A percentile compares a stretch with the other conserved stretches of the same genome.
Conservation (phyloP, 306 rosid species). For the Acacia melanoxylon region DNA sequence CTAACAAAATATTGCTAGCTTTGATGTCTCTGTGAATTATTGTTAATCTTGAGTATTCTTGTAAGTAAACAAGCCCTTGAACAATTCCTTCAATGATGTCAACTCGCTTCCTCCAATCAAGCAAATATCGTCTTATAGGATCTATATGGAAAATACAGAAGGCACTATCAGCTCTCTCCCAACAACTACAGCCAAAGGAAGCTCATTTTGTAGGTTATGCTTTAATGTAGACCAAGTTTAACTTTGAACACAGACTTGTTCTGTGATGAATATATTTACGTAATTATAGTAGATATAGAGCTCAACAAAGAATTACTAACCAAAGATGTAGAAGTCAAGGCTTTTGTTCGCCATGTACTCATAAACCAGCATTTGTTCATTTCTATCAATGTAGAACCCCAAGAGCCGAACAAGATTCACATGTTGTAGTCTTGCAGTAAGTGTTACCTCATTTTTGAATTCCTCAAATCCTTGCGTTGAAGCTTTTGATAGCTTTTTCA, state of each 20-base stretch:
- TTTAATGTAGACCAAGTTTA: not conserved
- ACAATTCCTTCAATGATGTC: constrained; percentile 41
- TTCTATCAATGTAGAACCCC: not conserved
- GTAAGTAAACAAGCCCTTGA: constrained; percentile 46
- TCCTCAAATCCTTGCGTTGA: constrained; percentile 45
- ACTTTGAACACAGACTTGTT: not conserved
- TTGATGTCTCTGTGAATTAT: not conserved
- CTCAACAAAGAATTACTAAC: not conserved
- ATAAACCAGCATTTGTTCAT: not conserved
- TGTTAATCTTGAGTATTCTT: constrained; percentile 37
- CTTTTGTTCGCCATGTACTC: not conserved
- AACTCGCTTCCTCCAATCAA: constrained; percentile 37
- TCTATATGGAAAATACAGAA: constrained; percentile 13
- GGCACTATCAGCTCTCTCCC: not conserved
- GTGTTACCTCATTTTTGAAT: not conserved
- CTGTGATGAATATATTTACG: not conserved
- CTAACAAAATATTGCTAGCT: constrained; percentile 1
- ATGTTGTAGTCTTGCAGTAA: not conserved
- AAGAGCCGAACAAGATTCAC: not conserved
- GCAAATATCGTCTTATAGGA: not conserved
- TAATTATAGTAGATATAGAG: not conserved
- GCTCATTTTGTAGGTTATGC: not conserved
- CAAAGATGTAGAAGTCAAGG: not conserved
- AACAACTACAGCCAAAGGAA: not conserved
- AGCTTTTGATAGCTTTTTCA: constrained; percentile 47